Evolutionary conservation across 192 early-diverging fungal species (phyloP).

Genomic region (Helicostylum pulchrum): DNA sequence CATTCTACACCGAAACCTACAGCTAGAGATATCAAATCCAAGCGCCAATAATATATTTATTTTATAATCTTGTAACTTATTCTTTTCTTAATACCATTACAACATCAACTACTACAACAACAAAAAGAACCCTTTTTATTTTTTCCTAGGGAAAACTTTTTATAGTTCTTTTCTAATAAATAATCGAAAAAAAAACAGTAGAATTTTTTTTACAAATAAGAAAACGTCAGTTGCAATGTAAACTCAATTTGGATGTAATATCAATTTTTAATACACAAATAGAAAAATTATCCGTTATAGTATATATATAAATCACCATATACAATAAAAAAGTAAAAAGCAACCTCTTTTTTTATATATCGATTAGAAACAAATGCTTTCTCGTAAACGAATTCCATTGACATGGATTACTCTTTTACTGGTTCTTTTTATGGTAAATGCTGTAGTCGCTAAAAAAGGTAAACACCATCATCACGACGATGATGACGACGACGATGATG

Average conservation of each 20-base stretch:
- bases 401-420: neutral
- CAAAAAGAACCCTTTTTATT: too few species aligned
- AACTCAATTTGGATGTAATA: neutral
- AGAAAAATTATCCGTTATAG: neutral
- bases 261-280: neutral
- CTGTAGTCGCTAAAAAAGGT: slow-evolving; percentile 1
- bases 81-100: too few species aligned
- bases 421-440: neutral
- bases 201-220: too few species aligned
- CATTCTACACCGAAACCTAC: too few species aligned
- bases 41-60: too few species aligned
- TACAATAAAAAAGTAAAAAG: neutral
- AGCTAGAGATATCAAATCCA: too few species aligned
- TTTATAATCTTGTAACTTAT: too few species aligned
- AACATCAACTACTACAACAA: too few species aligned
- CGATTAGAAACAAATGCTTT: neutral
- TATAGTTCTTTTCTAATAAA: too few species aligned
- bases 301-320: neutral
- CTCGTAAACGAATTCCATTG: neutral
- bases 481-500: slow-evolving; percentile 3
- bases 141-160: too few species aligned
- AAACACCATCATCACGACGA: slow-evolving; percentile 9
- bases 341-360: neutral
- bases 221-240: too few species aligned
- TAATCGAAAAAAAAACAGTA: too few species aligned